Percentiles rank a stretch among this genome's conserved stretches.
phyloP scores from a whole-genome alignment of 73 alveolate species.

The Paramecium biaurelia region DNA sequence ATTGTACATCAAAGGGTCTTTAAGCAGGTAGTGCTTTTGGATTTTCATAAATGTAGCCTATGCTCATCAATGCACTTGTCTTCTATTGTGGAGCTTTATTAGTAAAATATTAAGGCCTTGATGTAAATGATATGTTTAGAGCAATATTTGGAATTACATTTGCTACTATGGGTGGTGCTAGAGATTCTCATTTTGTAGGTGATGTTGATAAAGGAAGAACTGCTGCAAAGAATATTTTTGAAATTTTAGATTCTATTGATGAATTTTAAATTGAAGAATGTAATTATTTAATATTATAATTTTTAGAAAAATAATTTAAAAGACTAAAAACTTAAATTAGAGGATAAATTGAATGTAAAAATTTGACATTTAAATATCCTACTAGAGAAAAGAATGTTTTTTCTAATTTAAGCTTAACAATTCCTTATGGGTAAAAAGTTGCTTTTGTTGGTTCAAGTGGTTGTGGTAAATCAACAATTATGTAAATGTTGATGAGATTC shows the following conservation, averaged over 20 bases:
- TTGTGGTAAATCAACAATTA: constrained; percentile 94
- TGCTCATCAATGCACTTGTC: constrained; percentile 75
- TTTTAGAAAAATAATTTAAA: not conserved
- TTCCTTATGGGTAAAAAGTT: constrained; percentile 76
- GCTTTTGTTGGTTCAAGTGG: constrained; percentile 93
- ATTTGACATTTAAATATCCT: constrained; percentile 90
- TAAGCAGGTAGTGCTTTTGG: constrained; percentile 80
- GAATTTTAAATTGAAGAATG: constrained; percentile 55
- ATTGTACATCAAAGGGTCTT: constrained; percentile 65
- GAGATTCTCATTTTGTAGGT: constrained; percentile 79
- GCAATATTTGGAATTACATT: constrained; percentile 81
- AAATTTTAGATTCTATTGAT: constrained; percentile 59
- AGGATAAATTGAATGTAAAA: constrained; percentile 87
- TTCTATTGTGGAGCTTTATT: constrained; percentile 79
- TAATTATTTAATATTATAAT: not conserved
- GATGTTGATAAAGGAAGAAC: constrained; percentile 68
- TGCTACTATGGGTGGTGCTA: constrained; percentile 80
- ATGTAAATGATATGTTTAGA: constrained; percentile 68
- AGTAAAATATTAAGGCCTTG: constrained; percentile 63
- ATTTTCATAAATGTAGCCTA: constrained; percentile 75
- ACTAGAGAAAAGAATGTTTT: constrained; percentile 64
- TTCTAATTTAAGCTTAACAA: constrained; percentile 64
- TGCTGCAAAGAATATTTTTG: constrained; percentile 62
- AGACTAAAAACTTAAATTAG: constrained; percentile 44
- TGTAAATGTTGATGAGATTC: constrained; percentile 86